A percentile compares a stretch with the other conserved stretches of the same genome.
phyloP scores from a whole-genome alignment of 2,329 filamentous ascomycete species.

The Endothia cerciana region DNA sequence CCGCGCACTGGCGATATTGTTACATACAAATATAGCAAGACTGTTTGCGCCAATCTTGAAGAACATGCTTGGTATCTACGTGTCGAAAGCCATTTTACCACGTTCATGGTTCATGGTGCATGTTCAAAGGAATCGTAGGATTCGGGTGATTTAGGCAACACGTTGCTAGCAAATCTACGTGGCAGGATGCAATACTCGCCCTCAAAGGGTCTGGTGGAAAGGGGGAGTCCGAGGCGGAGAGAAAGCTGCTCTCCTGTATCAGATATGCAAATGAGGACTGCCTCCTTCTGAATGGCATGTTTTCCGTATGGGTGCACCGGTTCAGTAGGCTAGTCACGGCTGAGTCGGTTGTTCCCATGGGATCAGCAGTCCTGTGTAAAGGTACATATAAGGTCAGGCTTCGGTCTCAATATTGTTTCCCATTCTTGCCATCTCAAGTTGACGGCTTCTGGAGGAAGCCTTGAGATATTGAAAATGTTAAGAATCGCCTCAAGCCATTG shows the following conservation, averaged over 20 bases:
- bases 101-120: not conserved
- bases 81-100: not conserved
- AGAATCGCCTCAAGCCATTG: not conserved
- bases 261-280: not conserved
- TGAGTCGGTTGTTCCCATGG: too few species aligned
- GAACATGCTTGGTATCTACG: not conserved
- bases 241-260: too few species aligned
- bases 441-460: not conserved
- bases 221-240: too few species aligned
- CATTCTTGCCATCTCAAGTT: not conserved
- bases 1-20: not conserved
- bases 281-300: not conserved
- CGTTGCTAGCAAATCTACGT: too few species aligned
- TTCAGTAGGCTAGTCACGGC: too few species aligned
- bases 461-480: not conserved
- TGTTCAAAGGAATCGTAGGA: not conserved
- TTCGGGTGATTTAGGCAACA: too few species aligned
- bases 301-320: too few species aligned
- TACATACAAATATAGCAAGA: not conserved
- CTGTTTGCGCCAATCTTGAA: not conserved
- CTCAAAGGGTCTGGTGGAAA: too few species aligned
- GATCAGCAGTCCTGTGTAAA: not conserved
- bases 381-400: not conserved
- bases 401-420: not conserved
- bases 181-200: too few species aligned